A percentile compares a stretch with the other conserved stretches of the same genome.
Evolutionary conservation across 495 filamentous ascomycete genomes (phyloP).

Genomic region (Melanomma pulvis-pyrius): DNA sequence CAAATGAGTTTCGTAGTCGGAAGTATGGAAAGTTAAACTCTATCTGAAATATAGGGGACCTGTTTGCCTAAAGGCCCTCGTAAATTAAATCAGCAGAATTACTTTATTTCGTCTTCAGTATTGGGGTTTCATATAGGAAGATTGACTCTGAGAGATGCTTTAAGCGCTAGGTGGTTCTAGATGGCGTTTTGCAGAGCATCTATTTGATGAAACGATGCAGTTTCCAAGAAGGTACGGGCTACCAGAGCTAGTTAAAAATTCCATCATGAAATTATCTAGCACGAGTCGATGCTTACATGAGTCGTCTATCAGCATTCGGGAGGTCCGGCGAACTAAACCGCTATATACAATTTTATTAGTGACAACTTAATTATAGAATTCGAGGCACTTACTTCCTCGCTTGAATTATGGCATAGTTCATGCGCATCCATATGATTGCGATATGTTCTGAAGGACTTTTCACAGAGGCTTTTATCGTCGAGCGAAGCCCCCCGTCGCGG

Average conservation of each 20-base stretch:
- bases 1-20: neutral
- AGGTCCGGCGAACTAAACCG: neutral
- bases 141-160: neutral
- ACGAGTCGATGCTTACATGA: neutral
- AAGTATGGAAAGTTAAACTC: neutral
- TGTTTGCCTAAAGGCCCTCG: too few species aligned
- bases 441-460: neutral
- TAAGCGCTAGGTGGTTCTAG: neutral
- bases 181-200: neutral
- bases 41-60: neutral
- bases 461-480: neutral
- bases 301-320: neutral
- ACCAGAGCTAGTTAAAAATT: neutral
- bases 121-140: neutral
- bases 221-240: neutral
- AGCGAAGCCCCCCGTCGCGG: neutral
- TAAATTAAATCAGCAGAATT: neutral
- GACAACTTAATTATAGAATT: neutral
- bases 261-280: neutral
- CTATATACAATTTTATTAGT: neutral
- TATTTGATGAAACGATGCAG: neutral
- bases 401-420: neutral
- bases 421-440: neutral
- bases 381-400: neutral
- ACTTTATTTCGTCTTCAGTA: neutral